Conservation (phyloP, 352 stramenopile species). For the Paralagenidium karlingii region DNA sequence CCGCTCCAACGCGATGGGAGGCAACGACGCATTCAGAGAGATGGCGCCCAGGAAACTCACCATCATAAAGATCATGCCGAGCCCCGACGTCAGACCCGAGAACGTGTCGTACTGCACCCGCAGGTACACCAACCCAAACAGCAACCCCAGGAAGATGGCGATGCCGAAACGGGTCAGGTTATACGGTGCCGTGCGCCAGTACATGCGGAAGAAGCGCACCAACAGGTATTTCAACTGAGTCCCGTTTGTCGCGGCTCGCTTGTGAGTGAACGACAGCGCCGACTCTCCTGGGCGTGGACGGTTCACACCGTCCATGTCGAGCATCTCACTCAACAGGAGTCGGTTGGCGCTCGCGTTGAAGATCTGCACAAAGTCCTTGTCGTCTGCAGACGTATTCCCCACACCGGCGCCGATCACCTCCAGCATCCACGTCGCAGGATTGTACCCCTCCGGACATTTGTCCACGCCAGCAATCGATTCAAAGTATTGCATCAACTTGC, state of each 20-base stretch:
- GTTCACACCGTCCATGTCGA: slow-evolving; percentile 12
- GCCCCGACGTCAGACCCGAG: slow-evolving; percentile 24
- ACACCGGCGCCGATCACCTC: slow-evolving; percentile 51
- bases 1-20: slow-evolving; percentile 56
- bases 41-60: slow-evolving; percentile 57
- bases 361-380: slow-evolving; percentile 21
- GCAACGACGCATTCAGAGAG: slow-evolving; percentile 43
- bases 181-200: slow-evolving; percentile 72
- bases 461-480: slow-evolving; percentile 4
- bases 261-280: slow-evolving; percentile 19
- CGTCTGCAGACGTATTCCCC: slow-evolving; percentile 1
- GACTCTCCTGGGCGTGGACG: slow-evolving; percentile 7
- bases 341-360: slow-evolving; percentile 20
- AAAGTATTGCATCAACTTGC: slow-evolving; percentile 40
- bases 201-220: slow-evolving; percentile 18
- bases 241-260: slow-evolving; percentile 9
- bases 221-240: slow-evolving; percentile 1
- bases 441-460: slow-evolving; percentile 45
- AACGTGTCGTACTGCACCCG: slow-evolving; percentile 20
- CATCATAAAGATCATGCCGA: slow-evolving; percentile 67
- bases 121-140: slow-evolving; percentile 67
- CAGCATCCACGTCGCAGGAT: slow-evolving; percentile 56
- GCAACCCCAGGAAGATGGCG: slow-evolving; percentile 39
- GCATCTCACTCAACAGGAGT: slow-evolving; percentile 2
- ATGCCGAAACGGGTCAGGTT: slow-evolving; percentile 59